Evolutionary conservation across 371 early-diverging fungal genomes (phyloP).

Genomic region (Saksenaea oblongispora): DNA sequence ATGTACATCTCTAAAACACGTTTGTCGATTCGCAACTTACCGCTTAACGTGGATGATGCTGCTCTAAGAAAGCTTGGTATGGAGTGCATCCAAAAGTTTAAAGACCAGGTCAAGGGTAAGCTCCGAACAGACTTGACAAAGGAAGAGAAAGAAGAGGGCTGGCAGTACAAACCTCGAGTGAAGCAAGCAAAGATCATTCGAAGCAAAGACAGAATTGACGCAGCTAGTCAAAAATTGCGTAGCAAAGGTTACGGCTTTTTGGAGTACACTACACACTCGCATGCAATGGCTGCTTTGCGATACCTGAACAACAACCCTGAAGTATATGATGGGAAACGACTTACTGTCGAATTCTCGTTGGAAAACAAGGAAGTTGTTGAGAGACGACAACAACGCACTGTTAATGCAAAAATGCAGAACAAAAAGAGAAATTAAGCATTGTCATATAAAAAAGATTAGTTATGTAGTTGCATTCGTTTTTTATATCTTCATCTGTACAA

Average conservation of each 20-base stretch:
- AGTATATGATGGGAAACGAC: slow-evolving; percentile 61
- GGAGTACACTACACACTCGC: slow-evolving; percentile 84
- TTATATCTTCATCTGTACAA: neutral
- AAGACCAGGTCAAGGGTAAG: slow-evolving; percentile 75
- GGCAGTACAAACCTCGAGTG: slow-evolving; percentile 68
- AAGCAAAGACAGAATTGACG: slow-evolving; percentile 77
- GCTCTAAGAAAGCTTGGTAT: slow-evolving; percentile 66
- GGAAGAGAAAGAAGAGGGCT: slow-evolving; percentile 74
- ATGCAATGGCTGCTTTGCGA: slow-evolving; percentile 89
- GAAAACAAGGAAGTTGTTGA: slow-evolving; percentile 87
- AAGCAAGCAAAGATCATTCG: slow-evolving; percentile 87
- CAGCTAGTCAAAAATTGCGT: slow-evolving; percentile 59
- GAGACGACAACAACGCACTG: slow-evolving; percentile 58
- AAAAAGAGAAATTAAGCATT: no score
- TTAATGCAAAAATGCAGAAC: neutral
- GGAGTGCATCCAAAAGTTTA: slow-evolving; percentile 74
- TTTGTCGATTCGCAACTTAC: slow-evolving; percentile 85
- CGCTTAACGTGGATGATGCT: slow-evolving; percentile 70
- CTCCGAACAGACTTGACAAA: slow-evolving; percentile 67
- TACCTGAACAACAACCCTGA: slow-evolving; percentile 88
- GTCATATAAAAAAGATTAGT: no score
- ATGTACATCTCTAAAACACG: slow-evolving; percentile 87
- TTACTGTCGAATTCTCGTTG: slow-evolving; percentile 90
- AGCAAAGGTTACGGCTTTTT: slow-evolving; percentile 94
- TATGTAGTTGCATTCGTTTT: neutral